These are phyloP conservation scores for Boletus rex-veris DNA, from an alignment of 768 basidiomycete genomes.

Conservation along the genomic window DNA sequence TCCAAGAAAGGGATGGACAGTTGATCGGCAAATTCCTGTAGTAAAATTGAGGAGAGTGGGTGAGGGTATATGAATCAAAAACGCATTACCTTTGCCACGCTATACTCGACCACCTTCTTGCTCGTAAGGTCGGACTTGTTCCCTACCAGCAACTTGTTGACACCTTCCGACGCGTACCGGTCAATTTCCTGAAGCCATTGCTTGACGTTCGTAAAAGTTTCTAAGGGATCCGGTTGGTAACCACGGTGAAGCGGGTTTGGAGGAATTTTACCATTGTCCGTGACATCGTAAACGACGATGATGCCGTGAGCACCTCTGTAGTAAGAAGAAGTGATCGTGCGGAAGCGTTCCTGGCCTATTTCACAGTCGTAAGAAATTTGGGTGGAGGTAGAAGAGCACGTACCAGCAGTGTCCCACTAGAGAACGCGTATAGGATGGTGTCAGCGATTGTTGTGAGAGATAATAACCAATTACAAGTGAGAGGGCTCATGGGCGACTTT, in stretches of 20 bases:
- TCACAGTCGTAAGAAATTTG: constrained; percentile 2
- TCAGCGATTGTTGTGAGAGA: constrained; percentile 7
- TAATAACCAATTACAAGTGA: background rate
- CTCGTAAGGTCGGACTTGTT: constrained; percentile 98
- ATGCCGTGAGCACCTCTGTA: constrained; percentile 99
- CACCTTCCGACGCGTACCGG: constrained; percentile 95
- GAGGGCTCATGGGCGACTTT: background rate
- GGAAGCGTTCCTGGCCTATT: constrained; percentile 93
- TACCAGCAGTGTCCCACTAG: constrained; percentile 95
- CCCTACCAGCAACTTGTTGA: constrained; percentile 97
- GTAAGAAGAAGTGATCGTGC: constrained; percentile 99
- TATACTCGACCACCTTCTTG: constrained; percentile 94
- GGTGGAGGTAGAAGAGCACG: constrained; percentile 15
- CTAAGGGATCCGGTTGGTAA: constrained; percentile 39
- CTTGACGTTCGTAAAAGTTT: constrained; percentile 93
- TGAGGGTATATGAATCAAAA: background rate
- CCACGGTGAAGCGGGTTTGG: background rate
- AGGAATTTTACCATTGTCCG: constrained; percentile 70
- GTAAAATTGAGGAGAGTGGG: constrained; percentile 4
- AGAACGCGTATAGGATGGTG: constrained; percentile 14
- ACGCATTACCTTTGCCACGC: constrained; percentile 68
- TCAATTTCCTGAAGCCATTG: constrained; percentile 94
- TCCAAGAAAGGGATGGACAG: constrained; percentile 93
- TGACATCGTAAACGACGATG: constrained; percentile 98
- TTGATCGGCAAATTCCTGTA: constrained; percentile 92